Base-by-base conservation (phyloP, 2,329 filamentous ascomycete species). In the Aspergillus ustus region DNA sequence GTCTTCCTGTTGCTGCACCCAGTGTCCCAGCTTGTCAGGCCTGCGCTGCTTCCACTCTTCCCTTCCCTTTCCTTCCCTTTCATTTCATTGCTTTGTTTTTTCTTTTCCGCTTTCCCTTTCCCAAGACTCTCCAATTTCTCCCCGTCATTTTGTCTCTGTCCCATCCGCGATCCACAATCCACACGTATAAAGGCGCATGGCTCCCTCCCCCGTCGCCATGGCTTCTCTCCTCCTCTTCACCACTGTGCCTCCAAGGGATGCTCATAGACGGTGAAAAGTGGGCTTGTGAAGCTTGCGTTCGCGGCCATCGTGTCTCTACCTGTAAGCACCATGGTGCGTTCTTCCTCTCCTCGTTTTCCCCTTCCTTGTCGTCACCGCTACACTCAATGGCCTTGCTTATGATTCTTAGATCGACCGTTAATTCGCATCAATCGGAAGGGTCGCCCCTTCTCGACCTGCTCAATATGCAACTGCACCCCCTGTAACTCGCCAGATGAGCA, bases 371-470 rank as follows among this genome's bases (percentile, higher is more conserved):
- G 11, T 53, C 28, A 17, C 43, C 20, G 19, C 50, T 19, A 52
- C 17, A 37, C 37, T 15, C n/a, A 7, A 11, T 55, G 7, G 11
- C 19, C n/a, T n/a, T 4, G 17, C 49, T 52, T 7, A 37, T 25
- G n/a, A 8, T 3, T 8, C 59, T 25, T 71, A 96, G 93, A 97
- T 80, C 91, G 93, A 72, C 91, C 91, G 66, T 85, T 98, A 66
- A 90, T 92, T 73, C 92, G 96, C 77, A 96, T 97, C 82, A 95
- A 96, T 80, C 96, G 96, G 77, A 97, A 98, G 82, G 94, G 94
- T 72, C 91, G 94, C 66, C 94, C 94, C 55, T 93, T 97, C 68
- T 96, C 94, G 68, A 93, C 97, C 86, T 97, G 94, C 80, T 88
- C 92, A 68, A 92, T 97, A 79, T 98, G 94, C 81, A 91, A 73